Conservation (phyloP, 1,139 yeast species). For the Zygosaccharomyces pseudobailii region DNA sequence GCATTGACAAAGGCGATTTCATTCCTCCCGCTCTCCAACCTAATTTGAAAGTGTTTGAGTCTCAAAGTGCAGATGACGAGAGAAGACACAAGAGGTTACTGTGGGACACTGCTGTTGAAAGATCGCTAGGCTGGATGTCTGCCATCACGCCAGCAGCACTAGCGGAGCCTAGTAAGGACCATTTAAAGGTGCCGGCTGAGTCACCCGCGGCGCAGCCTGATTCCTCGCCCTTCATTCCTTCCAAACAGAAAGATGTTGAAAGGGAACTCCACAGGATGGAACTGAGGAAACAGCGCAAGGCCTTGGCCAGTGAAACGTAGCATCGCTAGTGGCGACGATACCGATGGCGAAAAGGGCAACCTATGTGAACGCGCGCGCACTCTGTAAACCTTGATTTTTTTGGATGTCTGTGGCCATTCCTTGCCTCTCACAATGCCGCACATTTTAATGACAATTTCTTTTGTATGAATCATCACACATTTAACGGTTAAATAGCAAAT, state of each 20-base stretch:
- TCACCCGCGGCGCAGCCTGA: conserved; percentile 1
- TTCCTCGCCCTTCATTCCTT: conserved; percentile 1
- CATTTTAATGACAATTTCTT: no score
- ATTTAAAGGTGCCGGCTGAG: neutral
- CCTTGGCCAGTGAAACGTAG: neutral
- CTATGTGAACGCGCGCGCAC: no score
- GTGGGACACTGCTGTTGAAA: conserved; percentile 79
- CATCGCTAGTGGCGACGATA: neutral
- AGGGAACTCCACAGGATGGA: conserved; percentile 2
- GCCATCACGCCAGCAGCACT: conserved; percentile 7
- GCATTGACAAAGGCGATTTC: conserved; percentile 30
- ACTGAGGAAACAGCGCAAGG: neutral
- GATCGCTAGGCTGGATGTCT: conserved; percentile 71
- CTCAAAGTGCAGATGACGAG: conserved; percentile 54
- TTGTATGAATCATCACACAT: neutral
- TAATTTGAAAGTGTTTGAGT: conserved; percentile 41
- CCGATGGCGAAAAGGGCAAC: neutral
- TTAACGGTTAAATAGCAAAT: neutral
- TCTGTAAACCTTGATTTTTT: no score
- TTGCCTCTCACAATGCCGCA: no score
- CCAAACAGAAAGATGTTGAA: neutral
- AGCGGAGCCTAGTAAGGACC: neutral
- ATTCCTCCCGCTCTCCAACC: conserved; percentile 14
- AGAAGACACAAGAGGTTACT: conserved; percentile 64
- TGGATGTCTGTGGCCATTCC: no score